Base-by-base conservation (phyloP, 1,284 basidiomycete species). In the Leccinum fallax region DNA sequence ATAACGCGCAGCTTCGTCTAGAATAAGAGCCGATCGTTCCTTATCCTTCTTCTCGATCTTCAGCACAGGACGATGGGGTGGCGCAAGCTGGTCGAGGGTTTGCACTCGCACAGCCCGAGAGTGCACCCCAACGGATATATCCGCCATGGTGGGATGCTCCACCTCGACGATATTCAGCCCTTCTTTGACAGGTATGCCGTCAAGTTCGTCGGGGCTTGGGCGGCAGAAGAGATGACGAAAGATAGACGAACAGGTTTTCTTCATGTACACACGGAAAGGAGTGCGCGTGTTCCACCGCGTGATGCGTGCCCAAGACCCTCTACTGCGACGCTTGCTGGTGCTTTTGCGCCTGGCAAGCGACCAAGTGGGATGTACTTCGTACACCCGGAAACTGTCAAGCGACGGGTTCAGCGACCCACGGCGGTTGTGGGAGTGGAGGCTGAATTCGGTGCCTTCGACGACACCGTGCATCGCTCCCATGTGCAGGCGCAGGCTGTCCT, bases 391-490 rank as follows among this genome's bases (percentile, higher is more conserved):
- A 40, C 69, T 79, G 24, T 82, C 83, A 21, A 87, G 73, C n/a
- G 77, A 63, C 2, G 83, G 82, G 64, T 89, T 89, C 52, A 78
- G 70, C 4, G 87, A 87, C 26, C 82, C 82, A 21, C 75, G 76
- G 62, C 77, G 78, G 69, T 88, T 88, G 70, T 88, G 85, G 21
- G 79, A 72, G 69, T 89, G 85, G 28, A 89, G 60, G 40, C 79
- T 81, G 63, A 89, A 81, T 64, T 86, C 83, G 5, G 82, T 85
- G 55, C 86, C 87, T 61, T 82, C 79, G 16, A 81, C 79, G 24
- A 89, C 75, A 0, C 87, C 86, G 62, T 88, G 85, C 4, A 85
- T 80, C 1, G 81, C 79, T 4, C 87, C 88, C 40, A 83, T 80
- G 49, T 82, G 81, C 52, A 89, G 73, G 61, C 80, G 78, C 40